Evolutionary conservation across 371 early-diverging fungal species (phyloP).

Genomic region (Aphelidium insulamus): DNA sequence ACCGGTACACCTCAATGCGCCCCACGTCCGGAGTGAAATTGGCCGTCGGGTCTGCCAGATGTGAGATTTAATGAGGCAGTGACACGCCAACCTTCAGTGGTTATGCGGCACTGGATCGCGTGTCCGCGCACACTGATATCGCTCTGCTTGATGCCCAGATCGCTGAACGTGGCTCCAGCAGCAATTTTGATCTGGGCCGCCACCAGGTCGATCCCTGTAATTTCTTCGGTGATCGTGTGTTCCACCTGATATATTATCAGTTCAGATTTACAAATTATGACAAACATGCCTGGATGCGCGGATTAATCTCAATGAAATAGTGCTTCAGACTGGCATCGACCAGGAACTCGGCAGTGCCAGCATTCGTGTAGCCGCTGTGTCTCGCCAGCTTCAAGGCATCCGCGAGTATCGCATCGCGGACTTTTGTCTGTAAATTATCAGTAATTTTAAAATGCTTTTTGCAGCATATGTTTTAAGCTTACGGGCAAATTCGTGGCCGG

Average conservation of each 20-base stretch:
- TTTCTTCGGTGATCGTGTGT: conserved; percentile 49
- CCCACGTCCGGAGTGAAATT: conserved; percentile 90
- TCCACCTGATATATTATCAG: conserved; percentile 2
- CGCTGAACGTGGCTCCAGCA: conserved; percentile 52
- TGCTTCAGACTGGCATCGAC: conserved; percentile 61
- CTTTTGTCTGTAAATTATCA: conserved; percentile 9
- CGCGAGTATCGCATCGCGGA: conserved; percentile 54
- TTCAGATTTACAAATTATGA: neutral
- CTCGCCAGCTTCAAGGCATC: conserved; percentile 83
- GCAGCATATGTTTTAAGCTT: conserved; percentile 5
- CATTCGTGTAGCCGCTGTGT: conserved; percentile 71
- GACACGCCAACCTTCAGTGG: conserved; percentile 45
- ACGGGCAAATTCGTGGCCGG: conserved; percentile 50
- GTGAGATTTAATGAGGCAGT: neutral
- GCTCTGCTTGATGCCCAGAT: conserved; percentile 60
- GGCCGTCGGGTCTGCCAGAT: conserved; percentile 34
- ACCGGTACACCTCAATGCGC: conserved; percentile 70
- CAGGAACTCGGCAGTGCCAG: conserved; percentile 94
- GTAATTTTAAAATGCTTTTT: no score
- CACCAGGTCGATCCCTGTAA: conserved; percentile 82
- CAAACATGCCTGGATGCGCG: conserved; percentile 47
- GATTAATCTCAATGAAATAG: conserved; percentile 94
- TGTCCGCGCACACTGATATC: conserved; percentile 50
- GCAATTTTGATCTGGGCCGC: conserved; percentile 81
- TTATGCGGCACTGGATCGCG: conserved; percentile 87